Evolutionary conservation across 768 basidiomycete genomes (phyloP).

Genomic region (Lactifluus echinatus): DNA sequence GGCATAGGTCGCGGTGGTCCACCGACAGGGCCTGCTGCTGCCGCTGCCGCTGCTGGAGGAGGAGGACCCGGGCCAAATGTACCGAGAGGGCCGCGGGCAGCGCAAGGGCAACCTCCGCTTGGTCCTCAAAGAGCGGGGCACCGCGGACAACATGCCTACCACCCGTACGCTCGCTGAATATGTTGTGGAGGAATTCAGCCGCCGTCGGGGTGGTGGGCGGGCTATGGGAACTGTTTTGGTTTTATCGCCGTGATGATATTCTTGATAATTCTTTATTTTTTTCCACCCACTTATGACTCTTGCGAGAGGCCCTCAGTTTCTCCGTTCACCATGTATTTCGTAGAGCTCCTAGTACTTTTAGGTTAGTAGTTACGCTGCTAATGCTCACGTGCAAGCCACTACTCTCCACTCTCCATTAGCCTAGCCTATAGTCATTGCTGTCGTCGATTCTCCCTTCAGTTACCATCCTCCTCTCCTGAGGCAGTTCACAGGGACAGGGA

Average conservation of each 20-base stretch:
- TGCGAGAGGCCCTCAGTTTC: background rate
- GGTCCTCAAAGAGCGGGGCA: conserved; percentile 25
- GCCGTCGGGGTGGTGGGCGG: background rate
- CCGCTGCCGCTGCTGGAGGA: too few species aligned
- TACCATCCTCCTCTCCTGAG: background rate
- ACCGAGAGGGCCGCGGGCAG: conserved; percentile 24
- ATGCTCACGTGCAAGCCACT: conserved; percentile 1
- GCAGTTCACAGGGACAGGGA: background rate
- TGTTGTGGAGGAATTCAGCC: background rate
- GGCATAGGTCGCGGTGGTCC: conserved; percentile 18
- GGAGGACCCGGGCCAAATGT: conserved; percentile 21
- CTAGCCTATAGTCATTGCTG: background rate
- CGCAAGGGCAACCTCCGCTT: conserved; percentile 17
- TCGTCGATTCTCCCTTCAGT: background rate
- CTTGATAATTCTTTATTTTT: conserved; percentile 8
- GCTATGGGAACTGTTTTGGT: background rate
- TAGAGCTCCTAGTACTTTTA: conserved; percentile 11
- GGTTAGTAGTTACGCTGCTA: conserved; percentile 13
- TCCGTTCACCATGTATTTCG: background rate
- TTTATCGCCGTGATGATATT: background rate
- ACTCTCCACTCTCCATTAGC: background rate
- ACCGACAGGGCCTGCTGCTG: conserved; percentile 14
- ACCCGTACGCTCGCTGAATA: conserved; percentile 29
- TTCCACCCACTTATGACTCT: background rate
- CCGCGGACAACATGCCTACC: conserved; percentile 28